Percentiles rank a stretch among this genome's conserved stretches.
phyloP scores from a whole-genome alignment of 2,329 filamentous ascomycete genomes.

The Trichophyton rubrum region DNA sequence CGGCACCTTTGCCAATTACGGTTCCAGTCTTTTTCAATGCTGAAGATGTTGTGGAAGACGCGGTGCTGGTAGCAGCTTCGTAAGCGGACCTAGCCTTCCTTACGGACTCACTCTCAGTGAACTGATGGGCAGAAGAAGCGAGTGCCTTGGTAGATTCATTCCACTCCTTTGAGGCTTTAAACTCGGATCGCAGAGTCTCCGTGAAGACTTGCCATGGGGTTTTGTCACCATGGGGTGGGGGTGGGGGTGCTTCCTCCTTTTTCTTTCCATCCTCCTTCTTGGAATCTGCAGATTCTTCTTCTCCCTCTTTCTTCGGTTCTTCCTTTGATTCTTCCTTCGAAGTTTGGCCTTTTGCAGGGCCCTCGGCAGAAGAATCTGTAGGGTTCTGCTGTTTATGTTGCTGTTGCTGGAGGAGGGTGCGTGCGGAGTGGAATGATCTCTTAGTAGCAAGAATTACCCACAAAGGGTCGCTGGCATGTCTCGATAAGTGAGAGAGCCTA shows the following conservation, averaged over 20 bases:
- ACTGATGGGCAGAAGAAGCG: slow-evolving; percentile 75
- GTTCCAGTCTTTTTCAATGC: slow-evolving; percentile 77
- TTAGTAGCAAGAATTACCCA: slow-evolving; percentile 26
- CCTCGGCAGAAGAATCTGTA: not conserved
- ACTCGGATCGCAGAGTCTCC: slow-evolving; percentile 87
- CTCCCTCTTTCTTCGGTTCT: slow-evolving; percentile 25
- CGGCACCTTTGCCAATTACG: slow-evolving; percentile 77
- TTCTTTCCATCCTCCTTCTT: slow-evolving; percentile 36
- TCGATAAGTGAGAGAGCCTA: not conserved
- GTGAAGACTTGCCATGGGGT: slow-evolving; percentile 98
- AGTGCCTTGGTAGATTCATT: slow-evolving; percentile 96
- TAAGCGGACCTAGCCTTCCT: slow-evolving; percentile 77
- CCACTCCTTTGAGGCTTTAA: slow-evolving; percentile 97
- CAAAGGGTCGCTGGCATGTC: slow-evolving; percentile 11
- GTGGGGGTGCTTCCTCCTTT: slow-evolving; percentile 57
- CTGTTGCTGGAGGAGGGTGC: slow-evolving; percentile 24
- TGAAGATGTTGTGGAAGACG: slow-evolving; percentile 62
- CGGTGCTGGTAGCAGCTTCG: slow-evolving; percentile 70
- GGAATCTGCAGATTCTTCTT: slow-evolving; percentile 12
- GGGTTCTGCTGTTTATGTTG: slow-evolving; percentile 22
- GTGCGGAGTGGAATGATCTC: slow-evolving; percentile 27
- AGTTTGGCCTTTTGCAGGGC: not conserved
- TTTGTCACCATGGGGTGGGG: slow-evolving; percentile 95
- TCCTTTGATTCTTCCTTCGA: slow-evolving; percentile 22
- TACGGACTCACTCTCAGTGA: slow-evolving; percentile 85